phyloP scores from a whole-genome alignment of 306 rosid species.

The Alnus rubra region DNA sequence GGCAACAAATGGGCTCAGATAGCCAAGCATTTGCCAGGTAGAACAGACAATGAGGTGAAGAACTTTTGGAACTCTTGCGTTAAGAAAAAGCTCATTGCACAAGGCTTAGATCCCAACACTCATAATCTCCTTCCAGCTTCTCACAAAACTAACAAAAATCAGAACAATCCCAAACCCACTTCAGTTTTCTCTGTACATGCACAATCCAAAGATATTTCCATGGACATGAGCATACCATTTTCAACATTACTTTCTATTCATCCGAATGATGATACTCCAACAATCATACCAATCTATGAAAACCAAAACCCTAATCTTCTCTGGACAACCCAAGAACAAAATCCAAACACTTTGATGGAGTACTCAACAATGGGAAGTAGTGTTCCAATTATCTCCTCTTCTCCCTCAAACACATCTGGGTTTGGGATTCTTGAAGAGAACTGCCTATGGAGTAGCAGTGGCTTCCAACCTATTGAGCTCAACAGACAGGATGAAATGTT shows the following conservation, averaged over 20 bases:
- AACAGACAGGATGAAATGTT: neutral
- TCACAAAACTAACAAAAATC: neutral
- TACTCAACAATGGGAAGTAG: neutral
- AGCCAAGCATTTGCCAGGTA: slow-evolving; percentile 91
- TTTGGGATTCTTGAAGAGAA: slow-evolving; percentile 5
- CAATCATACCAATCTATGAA: slow-evolving; percentile 12
- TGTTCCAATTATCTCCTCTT: neutral
- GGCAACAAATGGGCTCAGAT: slow-evolving; percentile 96
- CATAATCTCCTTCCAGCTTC: slow-evolving; percentile 57
- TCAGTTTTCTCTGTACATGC: neutral
- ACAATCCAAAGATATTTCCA: neutral
- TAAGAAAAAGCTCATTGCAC: slow-evolving; percentile 79
- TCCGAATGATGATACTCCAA: neutral
- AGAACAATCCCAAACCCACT: slow-evolving; percentile 2
- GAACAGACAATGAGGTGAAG: slow-evolving; percentile 94
- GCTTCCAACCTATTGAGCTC: slow-evolving; percentile 1
- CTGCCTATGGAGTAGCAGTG: slow-evolving; percentile 7
- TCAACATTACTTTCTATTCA: slow-evolving; percentile 4
- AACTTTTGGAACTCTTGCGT: slow-evolving; percentile 91
- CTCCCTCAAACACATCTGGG: slow-evolving; percentile 26
- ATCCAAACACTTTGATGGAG: neutral
- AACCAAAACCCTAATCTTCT: slow-evolving; percentile 15
- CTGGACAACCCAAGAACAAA: slow-evolving; percentile 24
- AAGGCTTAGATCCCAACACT: slow-evolving; percentile 87
- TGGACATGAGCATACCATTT: slow-evolving; percentile 16